phyloP scores from a whole-genome alignment of 192 early-diverging fungal species.

The Coemansia sp. region DNA sequence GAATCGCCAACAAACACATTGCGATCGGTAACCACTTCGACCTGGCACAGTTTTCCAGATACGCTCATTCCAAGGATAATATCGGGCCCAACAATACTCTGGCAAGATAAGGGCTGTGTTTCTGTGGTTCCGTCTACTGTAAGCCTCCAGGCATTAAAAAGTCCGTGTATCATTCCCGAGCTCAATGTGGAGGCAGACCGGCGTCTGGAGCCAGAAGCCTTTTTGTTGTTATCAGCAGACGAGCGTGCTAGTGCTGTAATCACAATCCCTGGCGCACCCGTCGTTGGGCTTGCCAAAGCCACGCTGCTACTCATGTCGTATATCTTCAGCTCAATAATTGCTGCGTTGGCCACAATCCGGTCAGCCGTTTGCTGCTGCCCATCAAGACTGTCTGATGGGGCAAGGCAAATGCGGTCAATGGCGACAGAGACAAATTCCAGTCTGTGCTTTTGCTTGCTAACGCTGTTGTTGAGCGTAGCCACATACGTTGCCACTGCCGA shows the following conservation, averaged over 20 bases:
- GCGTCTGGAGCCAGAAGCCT: neutral
- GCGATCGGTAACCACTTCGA: constrained; percentile 27
- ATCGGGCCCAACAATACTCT: constrained; percentile 7
- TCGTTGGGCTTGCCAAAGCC: neutral
- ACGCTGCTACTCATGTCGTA: constrained; percentile 1
- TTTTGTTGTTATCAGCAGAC: neutral
- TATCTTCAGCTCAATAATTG: neutral
- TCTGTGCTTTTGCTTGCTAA: neutral
- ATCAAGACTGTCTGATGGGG: constrained; percentile 2
- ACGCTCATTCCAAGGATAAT: constrained; percentile 29
- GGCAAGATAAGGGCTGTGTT: neutral
- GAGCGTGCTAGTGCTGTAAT: constrained; percentile 28
- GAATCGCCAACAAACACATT: constrained; percentile 24
- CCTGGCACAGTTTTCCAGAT: constrained; percentile 17
- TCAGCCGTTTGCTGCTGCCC: neutral
- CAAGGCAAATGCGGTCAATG: neutral
- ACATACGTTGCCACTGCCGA: constrained; percentile 16
- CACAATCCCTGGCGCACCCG: neutral
- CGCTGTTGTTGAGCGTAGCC: constrained; percentile 5
- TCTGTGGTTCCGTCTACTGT: constrained; percentile 4
- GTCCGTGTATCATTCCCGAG: constrained; percentile 1
- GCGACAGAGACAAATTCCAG: neutral
- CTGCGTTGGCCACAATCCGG: neutral
- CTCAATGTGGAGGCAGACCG: neutral
- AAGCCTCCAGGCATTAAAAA: constrained; percentile 33